phyloP scores from a whole-genome alignment of 305 asterid genomes.

The Fraxinus angustifolia region DNA sequence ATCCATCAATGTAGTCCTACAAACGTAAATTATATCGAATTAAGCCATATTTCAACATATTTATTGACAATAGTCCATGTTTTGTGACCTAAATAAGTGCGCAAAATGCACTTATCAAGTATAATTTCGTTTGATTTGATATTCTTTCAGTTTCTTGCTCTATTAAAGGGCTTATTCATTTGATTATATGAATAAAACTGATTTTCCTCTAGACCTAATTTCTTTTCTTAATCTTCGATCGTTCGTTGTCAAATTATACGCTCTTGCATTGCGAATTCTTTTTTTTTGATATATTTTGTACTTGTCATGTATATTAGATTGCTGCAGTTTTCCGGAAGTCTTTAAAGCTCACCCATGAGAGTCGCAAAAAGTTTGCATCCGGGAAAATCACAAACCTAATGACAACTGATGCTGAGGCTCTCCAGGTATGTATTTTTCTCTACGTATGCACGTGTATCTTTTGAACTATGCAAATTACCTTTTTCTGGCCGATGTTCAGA shows the following conservation, averaged over 20 bases:
- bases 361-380: constrained; percentile 75
- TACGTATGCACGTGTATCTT: constrained; percentile 10
- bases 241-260: not conserved
- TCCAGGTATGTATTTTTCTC: constrained; percentile 57
- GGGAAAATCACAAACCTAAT: constrained; percentile 92
- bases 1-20: no score
- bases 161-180: not conserved
- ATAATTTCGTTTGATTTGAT: not conserved
- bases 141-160: not conserved
- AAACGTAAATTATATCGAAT: no score
- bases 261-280: not conserved
- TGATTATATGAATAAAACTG: not conserved
- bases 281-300: constrained; percentile 17
- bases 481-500: not conserved
- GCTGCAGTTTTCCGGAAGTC: constrained; percentile 97
- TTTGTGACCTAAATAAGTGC: no score
- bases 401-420: constrained; percentile 96
- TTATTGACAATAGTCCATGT: no score
- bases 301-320: constrained; percentile 45
- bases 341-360: constrained; percentile 82
- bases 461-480: not conserved
- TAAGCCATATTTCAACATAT: no score
- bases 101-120: no score
- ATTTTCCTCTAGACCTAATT: not conserved
- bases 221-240: not conserved